Evolutionary conservation across 441 rosid genomes (phyloP).

Genomic region (Erodium moschatum): DNA sequence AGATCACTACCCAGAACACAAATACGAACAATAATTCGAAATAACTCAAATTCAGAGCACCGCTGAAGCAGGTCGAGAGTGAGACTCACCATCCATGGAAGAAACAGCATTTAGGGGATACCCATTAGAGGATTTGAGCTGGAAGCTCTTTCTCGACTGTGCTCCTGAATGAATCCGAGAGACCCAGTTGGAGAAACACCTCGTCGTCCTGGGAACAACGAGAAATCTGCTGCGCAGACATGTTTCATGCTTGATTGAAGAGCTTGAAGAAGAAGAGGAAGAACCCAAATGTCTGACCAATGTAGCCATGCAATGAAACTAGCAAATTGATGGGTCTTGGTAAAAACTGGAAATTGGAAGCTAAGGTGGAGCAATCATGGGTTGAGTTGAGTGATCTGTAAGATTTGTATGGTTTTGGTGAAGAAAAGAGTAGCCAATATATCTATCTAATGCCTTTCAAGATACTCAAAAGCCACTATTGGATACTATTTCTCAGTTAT

Average conservation of each 20-base stretch:
- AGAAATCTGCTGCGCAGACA: conserved; percentile 28
- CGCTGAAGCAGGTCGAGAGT: no score
- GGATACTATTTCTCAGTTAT: neutral
- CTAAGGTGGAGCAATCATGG: neutral
- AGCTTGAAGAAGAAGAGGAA: conserved; percentile 28
- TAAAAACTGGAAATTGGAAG: no score
- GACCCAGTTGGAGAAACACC: conserved; percentile 17
- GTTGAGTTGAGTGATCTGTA: neutral
- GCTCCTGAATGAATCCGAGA: conserved; percentile 36
- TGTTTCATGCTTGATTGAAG: conserved; percentile 29
- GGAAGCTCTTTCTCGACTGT: conserved; percentile 33
- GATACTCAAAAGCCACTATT: conserved; percentile 13
- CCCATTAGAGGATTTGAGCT: conserved; percentile 54
- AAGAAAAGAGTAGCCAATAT: no score
- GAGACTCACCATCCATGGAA: conserved; percentile 45
- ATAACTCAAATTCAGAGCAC: neutral
- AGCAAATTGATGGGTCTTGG: no score
- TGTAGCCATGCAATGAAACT: conserved; percentile 32
- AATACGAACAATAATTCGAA: no score
- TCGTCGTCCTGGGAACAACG: conserved; percentile 14
- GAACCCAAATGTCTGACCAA: conserved; percentile 23
- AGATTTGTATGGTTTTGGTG: neutral
- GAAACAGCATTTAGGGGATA: conserved; percentile 39
- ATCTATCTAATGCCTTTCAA: conserved; percentile 9
- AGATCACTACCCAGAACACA: neutral